A percentile compares a stretch with the other conserved stretches of the same genome.
Conservation (phyloP, 306 rosid genomes). For the Vachellia pachyceras region DNA sequence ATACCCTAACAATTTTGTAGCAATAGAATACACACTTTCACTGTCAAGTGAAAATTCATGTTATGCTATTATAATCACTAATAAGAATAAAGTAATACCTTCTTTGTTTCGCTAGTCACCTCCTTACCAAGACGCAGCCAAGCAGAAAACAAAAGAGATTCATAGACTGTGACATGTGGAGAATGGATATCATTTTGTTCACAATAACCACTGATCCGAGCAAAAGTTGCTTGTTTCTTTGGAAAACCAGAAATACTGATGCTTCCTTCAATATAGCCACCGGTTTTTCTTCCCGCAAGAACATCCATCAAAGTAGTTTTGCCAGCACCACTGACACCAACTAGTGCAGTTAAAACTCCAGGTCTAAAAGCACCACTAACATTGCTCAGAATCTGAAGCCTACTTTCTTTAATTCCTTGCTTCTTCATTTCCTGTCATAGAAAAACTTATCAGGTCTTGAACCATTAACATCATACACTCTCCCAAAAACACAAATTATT, state of each 20-base stretch:
- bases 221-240: constrained; percentile 61
- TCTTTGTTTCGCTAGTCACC: constrained; percentile 41
- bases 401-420: constrained; percentile 48
- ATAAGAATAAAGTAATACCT: constrained; percentile 40
- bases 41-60: background rate
- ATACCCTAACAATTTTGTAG: too few relatives aligned
- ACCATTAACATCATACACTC: background rate
- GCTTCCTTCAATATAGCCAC: constrained; percentile 63
- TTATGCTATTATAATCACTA: background rate
- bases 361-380: constrained; percentile 64
- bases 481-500: background rate
- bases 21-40: background rate
- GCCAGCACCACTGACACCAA: constrained; percentile 69
- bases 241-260: constrained; percentile 61
- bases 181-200: constrained; percentile 66
- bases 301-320: constrained; percentile 72
- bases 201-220: constrained; percentile 61
- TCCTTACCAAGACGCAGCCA: constrained; percentile 59
- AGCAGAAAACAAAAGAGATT: constrained; percentile 59
- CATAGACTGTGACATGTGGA: constrained; percentile 57
- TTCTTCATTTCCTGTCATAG: constrained; percentile 52
- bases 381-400: constrained; percentile 54
- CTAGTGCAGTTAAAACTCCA: constrained; percentile 59
- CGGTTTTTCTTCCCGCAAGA: constrained; percentile 66
- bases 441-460: background rate